These are phyloP conservation scores for Theobroma grandiflorum DNA, from an alignment of 441 rosid species.

Conservation along the genomic window DNA sequence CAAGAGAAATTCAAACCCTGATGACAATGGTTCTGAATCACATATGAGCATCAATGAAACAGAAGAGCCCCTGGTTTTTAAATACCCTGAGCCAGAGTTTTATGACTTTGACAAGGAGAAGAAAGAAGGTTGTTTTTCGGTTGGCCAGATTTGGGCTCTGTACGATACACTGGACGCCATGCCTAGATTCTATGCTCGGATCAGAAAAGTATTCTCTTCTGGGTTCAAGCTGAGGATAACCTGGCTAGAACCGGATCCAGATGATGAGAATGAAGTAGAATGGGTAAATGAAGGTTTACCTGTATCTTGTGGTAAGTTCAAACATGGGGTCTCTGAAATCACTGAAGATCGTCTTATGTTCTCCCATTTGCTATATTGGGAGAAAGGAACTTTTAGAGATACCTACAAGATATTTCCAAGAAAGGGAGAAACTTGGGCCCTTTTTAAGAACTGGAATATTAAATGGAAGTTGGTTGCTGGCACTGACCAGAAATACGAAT, in stretches of 20 bases:
- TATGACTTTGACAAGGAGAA: slow-evolving; percentile 56
- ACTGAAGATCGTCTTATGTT: slow-evolving; percentile 56
- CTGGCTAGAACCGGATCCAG: slow-evolving; percentile 71
- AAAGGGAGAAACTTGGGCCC: slow-evolving; percentile 86
- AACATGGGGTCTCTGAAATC: slow-evolving; percentile 44
- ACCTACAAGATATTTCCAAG: slow-evolving; percentile 63
- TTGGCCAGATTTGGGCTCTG: slow-evolving; percentile 68
- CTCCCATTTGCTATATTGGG: slow-evolving; percentile 60
- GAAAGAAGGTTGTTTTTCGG: slow-evolving; percentile 48
- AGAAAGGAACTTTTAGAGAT: slow-evolving; percentile 28
- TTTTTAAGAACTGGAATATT: slow-evolving; percentile 74
- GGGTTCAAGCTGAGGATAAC: slow-evolving; percentile 56
- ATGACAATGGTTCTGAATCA: slow-evolving; percentile 34
- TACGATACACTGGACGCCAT: slow-evolving; percentile 63
- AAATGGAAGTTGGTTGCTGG: slow-evolving; percentile 52
- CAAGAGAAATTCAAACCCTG: slow-evolving; percentile 26
- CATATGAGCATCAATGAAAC: slow-evolving; percentile 36
- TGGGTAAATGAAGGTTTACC: slow-evolving; percentile 58
- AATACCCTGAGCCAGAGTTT: slow-evolving; percentile 67
- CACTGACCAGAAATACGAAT: slow-evolving; percentile 52
- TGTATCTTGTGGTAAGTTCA: slow-evolving; percentile 67
- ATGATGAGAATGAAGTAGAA: slow-evolving; percentile 45
- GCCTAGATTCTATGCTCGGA: slow-evolving; percentile 78
- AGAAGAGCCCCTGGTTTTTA: slow-evolving; percentile 43
- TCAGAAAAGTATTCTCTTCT: slow-evolving; percentile 49